Base-by-base conservation (phyloP, 2,329 filamentous ascomycete species). In the Achaetomium macrosporum region DNA sequence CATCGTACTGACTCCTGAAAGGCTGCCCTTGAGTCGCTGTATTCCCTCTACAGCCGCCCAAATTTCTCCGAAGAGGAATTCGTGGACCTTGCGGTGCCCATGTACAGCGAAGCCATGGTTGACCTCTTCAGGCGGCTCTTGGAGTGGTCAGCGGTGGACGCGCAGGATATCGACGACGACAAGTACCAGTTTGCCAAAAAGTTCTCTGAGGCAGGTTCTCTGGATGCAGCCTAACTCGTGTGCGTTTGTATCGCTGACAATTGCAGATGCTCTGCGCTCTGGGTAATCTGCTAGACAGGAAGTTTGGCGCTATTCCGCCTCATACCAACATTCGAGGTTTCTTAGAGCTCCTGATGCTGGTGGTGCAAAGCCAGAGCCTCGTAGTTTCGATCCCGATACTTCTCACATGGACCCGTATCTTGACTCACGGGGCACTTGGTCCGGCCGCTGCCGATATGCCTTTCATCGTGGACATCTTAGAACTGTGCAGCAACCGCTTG, bases 131-230 rank as follows among this genome's bases (percentile, higher is more conserved):
- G 79, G 57, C 81, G 84, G 54, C 76, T 96, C 12, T 90, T 89
- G 63, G 82, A 86, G 57, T 93, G 88, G 87, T 88, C 89, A 5
- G 71, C 83, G 11, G 84, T 92, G 41, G 86, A 90, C 58, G 81
- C 89, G 3, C 81, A 88, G 54, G 86, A 96, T 61, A 83, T 96
- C 54, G 88, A 96, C 60, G 90, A 96, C 64, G 85, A 90, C 64
- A 95, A 90, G 66, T 97, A 99, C 67, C 83, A 89, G 51, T 83
- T 96, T 61, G 84, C 88, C 39, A 97, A 97, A 73, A 96, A 95
- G 69, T 82, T 97, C 43, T 90, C 91, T 1, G 93, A 99, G 80
- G 88, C 90, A 76, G 59, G 72, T 43, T 43, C 8, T 44, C 9
- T 20, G 16, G 16, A 25, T 45, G 19, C 3, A 5, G 3, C 9